A percentile compares a stretch with the other conserved stretches of the same genome.
Evolutionary conservation across 495 filamentous ascomycete species (phyloP).

Genomic region (Neurospora intermedia): DNA sequence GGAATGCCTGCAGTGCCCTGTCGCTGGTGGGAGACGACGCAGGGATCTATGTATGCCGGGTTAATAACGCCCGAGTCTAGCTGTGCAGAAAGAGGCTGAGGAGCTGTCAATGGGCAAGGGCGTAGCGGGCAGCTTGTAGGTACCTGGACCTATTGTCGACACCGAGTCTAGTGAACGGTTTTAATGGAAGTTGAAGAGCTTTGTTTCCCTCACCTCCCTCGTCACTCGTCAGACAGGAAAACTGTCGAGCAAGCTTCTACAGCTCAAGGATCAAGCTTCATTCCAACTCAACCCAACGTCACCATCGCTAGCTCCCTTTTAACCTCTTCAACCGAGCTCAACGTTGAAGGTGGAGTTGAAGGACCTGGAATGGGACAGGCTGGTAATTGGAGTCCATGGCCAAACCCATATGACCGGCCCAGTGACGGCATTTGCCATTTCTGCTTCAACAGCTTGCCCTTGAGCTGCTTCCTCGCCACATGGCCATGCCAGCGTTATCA

Average conservation of each 20-base stretch:
- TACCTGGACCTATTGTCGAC: conserved; percentile 44
- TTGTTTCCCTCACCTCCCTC: background rate
- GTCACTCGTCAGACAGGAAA: background rate
- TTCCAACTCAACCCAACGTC: background rate
- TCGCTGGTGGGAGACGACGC: conserved; percentile 20
- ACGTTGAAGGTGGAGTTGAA: background rate
- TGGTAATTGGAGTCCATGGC: background rate
- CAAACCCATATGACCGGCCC: too few relatives aligned
- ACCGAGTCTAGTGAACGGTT: conserved; percentile 43
- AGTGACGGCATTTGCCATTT: too few relatives aligned
- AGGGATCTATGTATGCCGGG: background rate
- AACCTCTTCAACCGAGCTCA: background rate
- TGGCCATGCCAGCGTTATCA: too few relatives aligned
- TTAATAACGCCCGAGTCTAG: background rate
- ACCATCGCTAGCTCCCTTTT: too few relatives aligned
- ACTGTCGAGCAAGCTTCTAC: background rate
- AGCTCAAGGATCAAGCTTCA: background rate
- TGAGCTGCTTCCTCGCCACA: too few relatives aligned
- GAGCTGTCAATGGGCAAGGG: background rate
- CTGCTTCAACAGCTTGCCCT: too few relatives aligned
- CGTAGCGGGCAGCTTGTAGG: too few relatives aligned
- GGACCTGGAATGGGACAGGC: background rate
- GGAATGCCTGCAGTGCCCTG: too few relatives aligned
- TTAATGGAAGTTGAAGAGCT: conserved; percentile 45
- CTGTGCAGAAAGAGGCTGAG: fast-evolving